Percentiles rank a stretch among this genome's conserved stretches.
phyloP scores from a whole-genome alignment of 768 basidiomycete genomes.

The Amanita pallidorosea region DNA sequence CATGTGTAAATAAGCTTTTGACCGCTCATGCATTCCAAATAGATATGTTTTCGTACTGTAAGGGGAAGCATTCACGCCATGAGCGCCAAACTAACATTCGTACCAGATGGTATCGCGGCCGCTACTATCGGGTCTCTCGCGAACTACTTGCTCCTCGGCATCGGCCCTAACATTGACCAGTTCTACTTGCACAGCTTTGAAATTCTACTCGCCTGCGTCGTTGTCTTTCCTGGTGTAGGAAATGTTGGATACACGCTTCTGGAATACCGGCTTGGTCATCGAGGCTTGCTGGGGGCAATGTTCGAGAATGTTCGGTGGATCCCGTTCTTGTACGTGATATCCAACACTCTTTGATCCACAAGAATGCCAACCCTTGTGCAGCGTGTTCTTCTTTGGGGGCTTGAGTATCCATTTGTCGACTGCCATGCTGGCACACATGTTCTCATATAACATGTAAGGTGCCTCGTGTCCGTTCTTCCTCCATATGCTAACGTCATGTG shows the following conservation, averaged over 20 bases:
- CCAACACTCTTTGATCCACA: neutral
- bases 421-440: constrained; percentile 56
- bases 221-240: constrained; percentile 72
- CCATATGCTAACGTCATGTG: constrained; percentile 6
- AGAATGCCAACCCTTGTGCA: constrained; percentile 13
- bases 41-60: constrained; percentile 41
- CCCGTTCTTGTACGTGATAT: constrained; percentile 57
- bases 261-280: constrained; percentile 65
- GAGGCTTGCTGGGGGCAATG: constrained; percentile 35
- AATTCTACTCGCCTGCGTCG: constrained; percentile 64
- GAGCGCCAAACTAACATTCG: constrained; percentile 4
- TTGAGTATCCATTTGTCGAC: constrained; percentile 63
- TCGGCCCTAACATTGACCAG: constrained; percentile 52
- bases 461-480: neutral
- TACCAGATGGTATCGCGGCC: constrained; percentile 52
- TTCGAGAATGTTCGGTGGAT: constrained; percentile 54
- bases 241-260: constrained; percentile 65
- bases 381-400: constrained; percentile 70
- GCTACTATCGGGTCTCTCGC: constrained; percentile 53
- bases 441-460: constrained; percentile 45
- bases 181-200: constrained; percentile 78
- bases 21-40: neutral
- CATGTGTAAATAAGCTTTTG: neutral
- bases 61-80: constrained; percentile 10
- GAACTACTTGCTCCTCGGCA: constrained; percentile 71